Evolutionary conservation across 768 basidiomycete species (phyloP), one percentile per base, ranked within the genome.

Genomic region (Pluteus cervinus): DNA sequence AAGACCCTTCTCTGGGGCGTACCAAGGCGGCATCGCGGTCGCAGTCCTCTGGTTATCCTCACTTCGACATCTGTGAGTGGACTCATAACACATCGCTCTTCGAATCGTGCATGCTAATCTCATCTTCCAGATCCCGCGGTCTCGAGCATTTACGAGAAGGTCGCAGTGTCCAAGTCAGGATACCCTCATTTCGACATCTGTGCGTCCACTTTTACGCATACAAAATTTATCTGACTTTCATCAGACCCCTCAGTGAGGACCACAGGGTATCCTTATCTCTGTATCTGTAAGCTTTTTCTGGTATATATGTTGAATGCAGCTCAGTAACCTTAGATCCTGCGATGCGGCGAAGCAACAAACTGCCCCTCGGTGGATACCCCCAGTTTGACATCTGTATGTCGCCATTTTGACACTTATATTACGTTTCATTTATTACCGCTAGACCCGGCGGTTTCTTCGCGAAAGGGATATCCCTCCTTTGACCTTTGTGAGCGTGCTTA

Each of bases 1-100:
- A n/a, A n/a, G n/a, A n/a, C n/a, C n/a, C n/a, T n/a, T n/a, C n/a
- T n/a, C n/a, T n/a, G n/a, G n/a, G n/a, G n/a, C n/a, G n/a, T n/a
- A n/a, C n/a, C n/a, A n/a, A n/a, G n/a, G n/a, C n/a, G n/a, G n/a
- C n/a, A n/a, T n/a, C n/a, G n/a, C n/a, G n/a, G n/a, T n/a, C n/a
- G n/a, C n/a, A n/a, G n/a, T 41, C 23, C 45, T 49, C 38, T 5
- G 17, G 24, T 17, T 50, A 50, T 36, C 52, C 52, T 36, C 35
- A 33, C 31, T 24, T 49, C 7, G 37, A 38, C 11, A 45, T 50
- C 20, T 49, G 49, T 51, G 36, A 44, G 49, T 37, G 31, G 6
- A 18, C 14, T 10, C 2, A 6, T 17, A 21, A n/a, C n/a, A 23
- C 3, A 16, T 14, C 22, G 9, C 31, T 2, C 4, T 8, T 8